Percentiles rank a stretch among this genome's conserved stretches.
Evolutionary conservation across 2,329 filamentous ascomycete species (phyloP).

Genomic region (Ceratocystis variospora): DNA sequence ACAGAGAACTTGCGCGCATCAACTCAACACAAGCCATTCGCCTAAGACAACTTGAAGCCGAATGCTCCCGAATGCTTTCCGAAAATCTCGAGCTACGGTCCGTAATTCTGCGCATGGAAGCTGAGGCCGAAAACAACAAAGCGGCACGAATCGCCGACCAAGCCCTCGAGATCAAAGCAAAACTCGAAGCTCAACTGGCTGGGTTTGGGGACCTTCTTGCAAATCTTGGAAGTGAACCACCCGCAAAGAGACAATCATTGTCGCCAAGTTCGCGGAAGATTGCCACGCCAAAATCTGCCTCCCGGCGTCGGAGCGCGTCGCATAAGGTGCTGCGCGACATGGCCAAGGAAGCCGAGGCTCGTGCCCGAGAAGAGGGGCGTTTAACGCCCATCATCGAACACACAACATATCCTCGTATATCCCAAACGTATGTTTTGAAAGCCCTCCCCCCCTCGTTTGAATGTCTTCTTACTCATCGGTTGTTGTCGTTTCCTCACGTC

Average conservation of each 20-base stretch:
- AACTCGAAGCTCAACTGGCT: conserved; percentile 57
- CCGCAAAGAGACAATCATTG: conserved; percentile 35
- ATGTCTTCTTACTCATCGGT: not conserved
- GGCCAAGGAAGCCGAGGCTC: conserved; percentile 38
- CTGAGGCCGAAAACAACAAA: conserved; percentile 48
- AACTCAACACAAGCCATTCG: conserved; percentile 67
- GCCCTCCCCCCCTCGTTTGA: not conserved
- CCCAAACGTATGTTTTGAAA: conserved; percentile 45
- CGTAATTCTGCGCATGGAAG: conserved; percentile 55
- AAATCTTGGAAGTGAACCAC: conserved; percentile 48
- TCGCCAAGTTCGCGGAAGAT: conserved; percentile 28
- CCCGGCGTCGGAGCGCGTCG: conserved; percentile 36
- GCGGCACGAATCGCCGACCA: conserved; percentile 48
- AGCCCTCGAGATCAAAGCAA: conserved; percentile 53
- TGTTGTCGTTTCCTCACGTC: not conserved
- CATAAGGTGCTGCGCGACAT: conserved; percentile 44
- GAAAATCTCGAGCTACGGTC: conserved; percentile 64
- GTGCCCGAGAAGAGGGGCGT: conserved; percentile 39
- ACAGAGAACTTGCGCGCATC: conserved; percentile 65
- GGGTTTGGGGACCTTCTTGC: conserved; percentile 57
- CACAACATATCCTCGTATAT: conserved; percentile 52
- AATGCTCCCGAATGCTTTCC: conserved; percentile 59
- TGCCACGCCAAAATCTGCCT: conserved; percentile 31
- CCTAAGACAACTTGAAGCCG: conserved; percentile 63
- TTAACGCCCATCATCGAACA: conserved; percentile 57